Conservation (phyloP, 495 filamentous ascomycete species). For the Lasiosphaeria ovina region DNA sequence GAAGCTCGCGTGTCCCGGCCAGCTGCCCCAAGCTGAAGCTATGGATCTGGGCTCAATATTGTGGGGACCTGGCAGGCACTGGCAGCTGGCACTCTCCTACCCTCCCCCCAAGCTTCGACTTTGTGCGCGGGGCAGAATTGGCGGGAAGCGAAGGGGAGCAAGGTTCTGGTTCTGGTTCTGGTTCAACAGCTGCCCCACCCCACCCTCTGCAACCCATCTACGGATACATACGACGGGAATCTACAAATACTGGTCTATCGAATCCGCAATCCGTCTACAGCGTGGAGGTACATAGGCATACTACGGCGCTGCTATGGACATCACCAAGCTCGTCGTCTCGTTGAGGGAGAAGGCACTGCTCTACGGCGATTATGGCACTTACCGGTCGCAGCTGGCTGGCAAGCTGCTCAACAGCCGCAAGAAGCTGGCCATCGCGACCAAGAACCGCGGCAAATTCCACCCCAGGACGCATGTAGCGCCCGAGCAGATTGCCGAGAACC, state of each 20-base stretch:
- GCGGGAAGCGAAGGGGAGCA: too few relatives aligned
- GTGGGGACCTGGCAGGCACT: not conserved
- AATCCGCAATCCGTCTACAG: not conserved
- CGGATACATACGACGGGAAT: too few relatives aligned
- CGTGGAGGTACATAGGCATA: not conserved
- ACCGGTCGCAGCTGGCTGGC: conserved; percentile 74
- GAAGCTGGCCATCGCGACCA: conserved; percentile 77
- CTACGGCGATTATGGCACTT: conserved; percentile 84
- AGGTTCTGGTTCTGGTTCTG: too few relatives aligned
- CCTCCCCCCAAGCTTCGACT: too few relatives aligned
- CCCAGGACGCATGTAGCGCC: conserved; percentile 68
- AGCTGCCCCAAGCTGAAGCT: too few relatives aligned
- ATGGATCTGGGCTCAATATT: not conserved
- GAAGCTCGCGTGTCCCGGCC: too few relatives aligned
- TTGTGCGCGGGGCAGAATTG: too few relatives aligned
- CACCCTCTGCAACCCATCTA: too few relatives aligned
- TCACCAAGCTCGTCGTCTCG: conserved; percentile 78
- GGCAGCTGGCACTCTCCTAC: not conserved
- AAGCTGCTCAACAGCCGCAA: conserved; percentile 80
- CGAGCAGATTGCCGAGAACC: conserved; percentile 71
- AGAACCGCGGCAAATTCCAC: conserved; percentile 80
- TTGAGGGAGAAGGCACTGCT: conserved; percentile 77
- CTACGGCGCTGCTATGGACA: conserved; percentile 64
- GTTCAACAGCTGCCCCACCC: too few relatives aligned
- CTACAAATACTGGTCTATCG: not conserved